phyloP scores from a whole-genome alignment of 2,329 filamentous ascomycete genomes.

The Pochonia chlamydosporia region DNA sequence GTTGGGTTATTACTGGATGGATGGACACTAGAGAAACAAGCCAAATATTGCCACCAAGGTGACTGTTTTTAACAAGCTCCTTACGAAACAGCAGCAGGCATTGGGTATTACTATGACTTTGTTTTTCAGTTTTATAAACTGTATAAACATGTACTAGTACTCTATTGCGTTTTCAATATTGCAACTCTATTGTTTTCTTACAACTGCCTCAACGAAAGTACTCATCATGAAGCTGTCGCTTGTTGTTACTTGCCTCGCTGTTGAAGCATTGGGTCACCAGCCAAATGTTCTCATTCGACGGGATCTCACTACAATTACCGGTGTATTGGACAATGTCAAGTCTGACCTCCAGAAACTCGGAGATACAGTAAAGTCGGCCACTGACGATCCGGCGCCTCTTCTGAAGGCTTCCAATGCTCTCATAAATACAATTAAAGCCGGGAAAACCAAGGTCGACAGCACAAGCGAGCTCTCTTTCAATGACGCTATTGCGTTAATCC shows the following conservation, averaged over 20 bases:
- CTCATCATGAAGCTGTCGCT: constrained; percentile 13
- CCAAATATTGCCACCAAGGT: no score
- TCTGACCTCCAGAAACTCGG: not conserved
- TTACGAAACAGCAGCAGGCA: no score
- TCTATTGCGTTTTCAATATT: no score
- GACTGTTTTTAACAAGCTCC: no score
- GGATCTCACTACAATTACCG: not conserved
- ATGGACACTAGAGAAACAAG: no score
- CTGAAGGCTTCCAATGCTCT: constrained; percentile 1
- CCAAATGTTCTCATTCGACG: not conserved
- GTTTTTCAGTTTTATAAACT: no score
- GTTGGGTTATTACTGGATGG: no score
- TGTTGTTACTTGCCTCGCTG: constrained; percentile 4
- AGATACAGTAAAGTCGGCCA: not conserved
- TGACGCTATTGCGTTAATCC: not conserved
- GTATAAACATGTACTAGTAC: no score
- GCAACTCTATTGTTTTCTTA: no score
- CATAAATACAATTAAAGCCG: not conserved
- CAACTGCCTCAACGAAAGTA: no score
- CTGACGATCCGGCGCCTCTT: not conserved
- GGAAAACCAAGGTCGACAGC: not conserved
- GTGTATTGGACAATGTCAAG: not conserved
- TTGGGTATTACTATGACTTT: no score
- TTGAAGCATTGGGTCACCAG: not conserved
- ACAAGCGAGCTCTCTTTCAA: not conserved